Evolutionary conservation across 1,284 basidiomycete species (phyloP).

Genomic region (Ustilago bromivora): DNA sequence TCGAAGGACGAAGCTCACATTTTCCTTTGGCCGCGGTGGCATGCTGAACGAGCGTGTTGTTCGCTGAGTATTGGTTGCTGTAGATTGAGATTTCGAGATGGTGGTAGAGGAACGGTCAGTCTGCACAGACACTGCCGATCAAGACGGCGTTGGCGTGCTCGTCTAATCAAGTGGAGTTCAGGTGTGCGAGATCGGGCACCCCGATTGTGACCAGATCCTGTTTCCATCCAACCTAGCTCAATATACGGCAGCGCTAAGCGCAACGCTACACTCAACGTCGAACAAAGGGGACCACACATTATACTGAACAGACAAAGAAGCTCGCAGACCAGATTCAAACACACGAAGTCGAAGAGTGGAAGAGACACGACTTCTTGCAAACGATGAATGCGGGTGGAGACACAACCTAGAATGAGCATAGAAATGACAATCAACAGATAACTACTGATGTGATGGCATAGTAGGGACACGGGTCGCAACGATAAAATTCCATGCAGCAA

Average conservation of each 20-base stretch:
- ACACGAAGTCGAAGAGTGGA: background rate
- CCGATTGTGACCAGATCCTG: conserved; percentile 4
- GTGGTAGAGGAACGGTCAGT: background rate
- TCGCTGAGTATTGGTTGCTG: background rate
- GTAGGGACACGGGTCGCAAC: conserved; percentile 1
- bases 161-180: conserved; percentile 28
- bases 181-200: background rate
- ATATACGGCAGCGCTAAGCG: background rate
- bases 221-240: background rate
- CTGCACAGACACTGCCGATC: background rate
- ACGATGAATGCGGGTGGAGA: conserved; percentile 14
- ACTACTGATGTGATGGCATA: conserved; percentile 22
- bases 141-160: conserved; percentile 17
- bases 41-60: conserved; percentile 13
- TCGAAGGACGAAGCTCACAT: conserved; percentile 24
- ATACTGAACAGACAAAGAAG: background rate
- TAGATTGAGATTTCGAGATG: conserved; percentile 8
- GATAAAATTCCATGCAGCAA: conserved; percentile 7
- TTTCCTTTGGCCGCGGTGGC: conserved; percentile 53
- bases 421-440: conserved; percentile 13
- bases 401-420: conserved; percentile 16
- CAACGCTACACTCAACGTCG: background rate
- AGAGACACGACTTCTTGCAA: conserved; percentile 19
- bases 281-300: background rate
- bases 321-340: too few species aligned